Base-by-base conservation (phyloP, 169 alveolate genomes). In the Babesia bigemina region DNA sequence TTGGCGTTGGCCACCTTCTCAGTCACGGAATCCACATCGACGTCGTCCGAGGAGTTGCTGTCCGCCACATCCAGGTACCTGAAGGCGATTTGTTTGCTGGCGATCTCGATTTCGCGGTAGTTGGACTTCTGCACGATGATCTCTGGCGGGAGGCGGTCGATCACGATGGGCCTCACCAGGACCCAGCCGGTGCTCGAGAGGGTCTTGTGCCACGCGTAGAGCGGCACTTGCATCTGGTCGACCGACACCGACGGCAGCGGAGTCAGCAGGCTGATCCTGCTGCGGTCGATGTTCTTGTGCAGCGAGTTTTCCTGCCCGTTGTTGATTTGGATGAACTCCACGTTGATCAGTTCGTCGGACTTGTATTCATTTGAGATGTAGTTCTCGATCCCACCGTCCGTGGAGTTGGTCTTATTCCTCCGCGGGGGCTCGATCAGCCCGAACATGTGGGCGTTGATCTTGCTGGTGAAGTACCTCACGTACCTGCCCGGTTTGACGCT, bases 191-290 rank as follows among this genome's bases (percentile, higher is more conserved):
- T 81, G 44, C 75, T 57, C 17, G 88, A 63, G 50, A 72, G 88
- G 28, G 88, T 81, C 48, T 81, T 81, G 72, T 81, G 88, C 88
- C 88, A 81, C 28, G 88, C 88, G 63, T 81, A 81, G 24, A 81
- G 60, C 26, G 88, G 88, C 21, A 81, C 88, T n/a, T 72, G 84
- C 72, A 81, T 50, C 39, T 74, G 67, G 63, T 81, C 88, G 22
- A 72, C 44, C 10, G 82, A 57, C 10, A 81, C 79, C 22, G 84
- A 69, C 2, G 88, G 88, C n/a, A 81, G 67, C 26, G 88, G 88
- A n/a, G 88, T 81, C 60, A 81, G 67, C 28, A 81, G 79, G 52
- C 75, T 60, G 26, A 81, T 70, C 58, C 76, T 60, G 67, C 76
- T 72, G 26, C 88, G 56, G 75, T 81, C 88, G n/a, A 81, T 81